phyloP scores from a whole-genome alignment of 805 yeast species.

The Candida krabiensis region DNA sequence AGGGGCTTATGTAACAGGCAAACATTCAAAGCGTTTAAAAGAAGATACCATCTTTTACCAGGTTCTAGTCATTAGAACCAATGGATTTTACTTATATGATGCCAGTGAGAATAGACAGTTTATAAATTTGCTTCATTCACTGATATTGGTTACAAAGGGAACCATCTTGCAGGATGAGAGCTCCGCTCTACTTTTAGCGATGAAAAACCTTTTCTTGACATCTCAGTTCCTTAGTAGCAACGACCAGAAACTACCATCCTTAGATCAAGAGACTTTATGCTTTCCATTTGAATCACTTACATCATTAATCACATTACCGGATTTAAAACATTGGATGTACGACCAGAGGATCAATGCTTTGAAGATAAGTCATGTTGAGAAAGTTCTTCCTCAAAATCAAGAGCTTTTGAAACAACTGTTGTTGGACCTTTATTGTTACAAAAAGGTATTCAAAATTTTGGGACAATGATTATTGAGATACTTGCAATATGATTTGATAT shows the following conservation, averaged over 20 bases:
- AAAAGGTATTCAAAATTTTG: conserved; percentile 10
- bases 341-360: conserved; percentile 13
- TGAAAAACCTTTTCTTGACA: conserved; percentile 10
- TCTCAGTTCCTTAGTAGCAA: conserved; percentile 9
- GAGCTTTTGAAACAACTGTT: conserved; percentile 11
- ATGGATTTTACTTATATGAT: conserved; percentile 20
- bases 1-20: not conserved
- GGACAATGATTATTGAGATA: conserved; percentile 4
- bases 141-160: conserved; percentile 11
- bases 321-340: conserved; percentile 18
- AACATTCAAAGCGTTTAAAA: conserved; percentile 3
- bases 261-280: conserved; percentile 10
- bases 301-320: conserved; percentile 8
- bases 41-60: conserved; percentile 15
- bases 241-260: conserved; percentile 5
- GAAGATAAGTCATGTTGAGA: conserved; percentile 9
- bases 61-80: conserved; percentile 21
- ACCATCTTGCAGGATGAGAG: conserved; percentile 12
- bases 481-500: too few relatives aligned
- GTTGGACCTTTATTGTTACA: conserved; percentile 16
- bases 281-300: conserved; percentile 14
- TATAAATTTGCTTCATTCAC: conserved; percentile 11
- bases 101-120: conserved; percentile 23
- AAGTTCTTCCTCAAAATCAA: conserved; percentile 10
- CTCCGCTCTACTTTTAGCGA: conserved; percentile 10